These are phyloP conservation scores for Micractinium conductrix DNA, from an alignment of 139 green algal species.

Conservation along the genomic window DNA sequence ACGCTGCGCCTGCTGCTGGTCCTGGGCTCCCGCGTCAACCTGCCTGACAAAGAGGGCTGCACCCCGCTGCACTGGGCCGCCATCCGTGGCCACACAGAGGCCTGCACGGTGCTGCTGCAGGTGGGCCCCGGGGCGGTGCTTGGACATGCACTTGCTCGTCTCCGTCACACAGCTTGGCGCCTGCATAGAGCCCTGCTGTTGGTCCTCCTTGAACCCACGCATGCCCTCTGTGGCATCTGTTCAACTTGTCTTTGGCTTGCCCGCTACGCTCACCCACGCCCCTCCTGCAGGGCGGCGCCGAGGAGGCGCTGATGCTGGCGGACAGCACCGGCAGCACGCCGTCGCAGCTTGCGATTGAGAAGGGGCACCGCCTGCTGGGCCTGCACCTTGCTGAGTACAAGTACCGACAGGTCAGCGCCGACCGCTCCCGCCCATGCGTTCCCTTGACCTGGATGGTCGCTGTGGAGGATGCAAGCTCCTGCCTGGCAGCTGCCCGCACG, in stretches of 20 bases:
- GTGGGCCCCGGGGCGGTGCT: too few relatives aligned
- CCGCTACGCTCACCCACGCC: background rate
- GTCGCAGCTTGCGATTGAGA: constrained; percentile 89
- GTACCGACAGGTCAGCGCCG: constrained; percentile 39
- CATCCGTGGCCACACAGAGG: constrained; percentile 92
- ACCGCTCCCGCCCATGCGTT: too few relatives aligned
- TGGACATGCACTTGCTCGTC: too few relatives aligned
- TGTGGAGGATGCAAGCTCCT: too few relatives aligned
- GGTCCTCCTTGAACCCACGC: too few relatives aligned
- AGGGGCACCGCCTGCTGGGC: constrained; percentile 89
- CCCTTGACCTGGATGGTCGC: too few relatives aligned
- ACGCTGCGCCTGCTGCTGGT: constrained; percentile 92
- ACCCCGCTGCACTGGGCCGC: constrained; percentile 97
- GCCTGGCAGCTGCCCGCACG: too few relatives aligned
- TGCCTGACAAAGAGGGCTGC: constrained; percentile 90
- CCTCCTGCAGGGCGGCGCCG: constrained; percentile 60
- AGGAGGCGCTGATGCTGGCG: constrained; percentile 57
- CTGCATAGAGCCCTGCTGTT: too few relatives aligned
- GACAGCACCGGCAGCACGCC: constrained; percentile 90
- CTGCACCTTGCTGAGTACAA: constrained; percentile 68
- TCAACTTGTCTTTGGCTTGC: background rate
- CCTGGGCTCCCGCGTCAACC: constrained; percentile 65
- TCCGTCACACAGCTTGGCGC: too few relatives aligned
- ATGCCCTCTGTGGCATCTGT: background rate
- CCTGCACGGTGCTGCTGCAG: constrained; percentile 90